Evolutionary conservation across 2,329 filamentous ascomycete genomes (phyloP).

Genomic region (Cryphonectria carpinicola): DNA sequence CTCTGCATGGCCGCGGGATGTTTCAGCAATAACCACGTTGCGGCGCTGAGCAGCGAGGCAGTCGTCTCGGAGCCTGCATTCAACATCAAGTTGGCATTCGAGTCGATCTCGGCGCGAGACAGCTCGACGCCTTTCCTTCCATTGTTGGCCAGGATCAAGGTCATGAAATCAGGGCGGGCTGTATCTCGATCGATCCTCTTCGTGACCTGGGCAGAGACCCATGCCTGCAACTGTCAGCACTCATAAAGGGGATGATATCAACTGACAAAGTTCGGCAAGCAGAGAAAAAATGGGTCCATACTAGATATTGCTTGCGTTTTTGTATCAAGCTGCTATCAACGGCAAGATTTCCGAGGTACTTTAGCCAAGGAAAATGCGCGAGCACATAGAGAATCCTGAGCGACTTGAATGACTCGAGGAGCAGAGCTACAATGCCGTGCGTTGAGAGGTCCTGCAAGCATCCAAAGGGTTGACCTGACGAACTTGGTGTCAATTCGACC

Average conservation of each 20-base stretch:
- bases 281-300: not conserved
- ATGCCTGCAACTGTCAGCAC: not conserved
- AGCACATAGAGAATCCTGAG: not conserved
- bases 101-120: not conserved
- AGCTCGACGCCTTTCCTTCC: not conserved
- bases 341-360: not conserved
- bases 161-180: slow-evolving; percentile 6
- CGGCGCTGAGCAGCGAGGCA: not conserved
- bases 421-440: not conserved
- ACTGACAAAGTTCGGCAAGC: too few relatives aligned
- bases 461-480: not conserved
- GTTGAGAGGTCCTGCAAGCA: not conserved
- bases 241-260: not conserved
- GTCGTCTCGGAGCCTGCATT: not conserved
- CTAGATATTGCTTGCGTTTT: slow-evolving; percentile 1
- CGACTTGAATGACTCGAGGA: not conserved
- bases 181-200: not conserved
- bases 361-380: not conserved
- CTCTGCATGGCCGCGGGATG: not conserved
- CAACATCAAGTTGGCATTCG: not conserved
- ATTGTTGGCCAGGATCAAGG: slow-evolving; percentile 1
- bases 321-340: not conserved
- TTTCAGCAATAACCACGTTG: not conserved
- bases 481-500: not conserved
- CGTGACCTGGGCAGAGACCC: not conserved